These are phyloP conservation scores for Dissophora globulifera DNA, from an alignment of 192 early-diverging fungal species.

Conservation along the genomic window DNA sequence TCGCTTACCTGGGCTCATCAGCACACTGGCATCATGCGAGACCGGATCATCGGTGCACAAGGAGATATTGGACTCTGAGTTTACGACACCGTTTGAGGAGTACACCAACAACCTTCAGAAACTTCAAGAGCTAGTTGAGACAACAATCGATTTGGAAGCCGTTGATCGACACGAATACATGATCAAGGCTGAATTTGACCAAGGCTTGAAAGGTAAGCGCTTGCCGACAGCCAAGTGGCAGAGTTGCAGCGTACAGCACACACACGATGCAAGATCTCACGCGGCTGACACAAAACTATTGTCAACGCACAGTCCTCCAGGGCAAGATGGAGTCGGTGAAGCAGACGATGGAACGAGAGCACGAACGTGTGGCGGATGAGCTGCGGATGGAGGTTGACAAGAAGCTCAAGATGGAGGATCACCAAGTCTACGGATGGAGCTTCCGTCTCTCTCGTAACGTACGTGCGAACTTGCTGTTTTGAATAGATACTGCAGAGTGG, in stretches of 20 bases:
- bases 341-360: slow-evolving; percentile 37
- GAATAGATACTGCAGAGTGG: no score
- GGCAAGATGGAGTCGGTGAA: slow-evolving; percentile 40
- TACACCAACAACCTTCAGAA: slow-evolving; percentile 67
- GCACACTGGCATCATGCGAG: slow-evolving; percentile 60
- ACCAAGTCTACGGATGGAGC: slow-evolving; percentile 84
- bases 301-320: slow-evolving; percentile 46
- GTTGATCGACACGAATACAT: slow-evolving; percentile 88
- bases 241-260: no score
- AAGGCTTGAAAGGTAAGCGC: slow-evolving; percentile 71
- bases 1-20: slow-evolving; percentile 72
- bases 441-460: slow-evolving; percentile 80
- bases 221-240: no score
- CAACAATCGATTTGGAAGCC: slow-evolving; percentile 88
- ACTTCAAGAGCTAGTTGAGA: slow-evolving; percentile 87
- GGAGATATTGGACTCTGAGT: slow-evolving; percentile 66
- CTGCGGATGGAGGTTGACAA: slow-evolving; percentile 84
- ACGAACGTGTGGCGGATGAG: slow-evolving; percentile 64
- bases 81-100: slow-evolving; percentile 61
- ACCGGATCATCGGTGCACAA: slow-evolving; percentile 48
- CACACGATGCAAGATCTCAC: no score
- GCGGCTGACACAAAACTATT: no score
- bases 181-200: slow-evolving; percentile 88
- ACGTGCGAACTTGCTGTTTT: no score
- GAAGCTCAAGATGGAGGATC: slow-evolving; percentile 92